Percentiles rank a stretch among this genome's conserved stretches.
These are phyloP conservation scores for Epichloe amarillans DNA, from an alignment of 2,329 filamentous ascomycete species.

Conservation along the genomic window DNA sequence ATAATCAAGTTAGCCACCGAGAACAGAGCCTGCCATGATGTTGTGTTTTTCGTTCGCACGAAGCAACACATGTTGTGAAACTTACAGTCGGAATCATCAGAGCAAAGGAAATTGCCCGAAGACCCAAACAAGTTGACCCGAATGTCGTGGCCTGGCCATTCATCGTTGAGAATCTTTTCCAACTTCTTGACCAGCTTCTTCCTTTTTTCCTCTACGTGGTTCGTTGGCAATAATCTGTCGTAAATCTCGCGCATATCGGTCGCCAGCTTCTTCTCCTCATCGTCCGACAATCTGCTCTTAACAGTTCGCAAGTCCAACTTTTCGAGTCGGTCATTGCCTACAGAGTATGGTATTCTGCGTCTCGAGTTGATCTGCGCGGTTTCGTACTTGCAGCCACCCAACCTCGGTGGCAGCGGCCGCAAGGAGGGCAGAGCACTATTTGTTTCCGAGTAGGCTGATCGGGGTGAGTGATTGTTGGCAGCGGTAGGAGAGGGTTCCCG, in stretches of 20 bases:
- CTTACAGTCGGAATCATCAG: constrained; percentile 89
- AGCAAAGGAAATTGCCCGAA: constrained; percentile 87
- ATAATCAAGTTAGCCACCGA: constrained; percentile 5
- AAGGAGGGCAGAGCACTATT: constrained; percentile 60
- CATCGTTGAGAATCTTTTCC: constrained; percentile 72
- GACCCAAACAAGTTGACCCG: constrained; percentile 94
- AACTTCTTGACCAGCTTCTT: constrained; percentile 72
- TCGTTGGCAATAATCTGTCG: constrained; percentile 68
- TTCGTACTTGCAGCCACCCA: constrained; percentile 71
- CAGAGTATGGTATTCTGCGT: constrained; percentile 80
- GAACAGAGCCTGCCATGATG: background rate
- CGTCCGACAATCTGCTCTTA: constrained; percentile 54
- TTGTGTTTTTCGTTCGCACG: background rate
- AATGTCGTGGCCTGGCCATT: constrained; percentile 87
- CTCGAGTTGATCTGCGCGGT: constrained; percentile 70
- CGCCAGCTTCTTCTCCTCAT: constrained; percentile 63
- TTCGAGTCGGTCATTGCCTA: constrained; percentile 68
- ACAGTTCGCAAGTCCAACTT: constrained; percentile 58
- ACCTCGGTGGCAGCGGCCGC: constrained; percentile 45
- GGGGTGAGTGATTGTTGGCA: constrained; percentile 68
- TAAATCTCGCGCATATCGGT: constrained; percentile 79
- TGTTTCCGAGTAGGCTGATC: constrained; percentile 81
- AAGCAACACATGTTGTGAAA: constrained; percentile 8
- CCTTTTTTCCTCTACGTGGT: constrained; percentile 64
- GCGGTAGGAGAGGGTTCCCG: constrained; percentile 67